Percentiles rank a stretch among this genome's conserved stretches.
Evolutionary conservation across 2,329 filamentous ascomycete species (phyloP).

Genomic region (Penicillium palitans): DNA sequence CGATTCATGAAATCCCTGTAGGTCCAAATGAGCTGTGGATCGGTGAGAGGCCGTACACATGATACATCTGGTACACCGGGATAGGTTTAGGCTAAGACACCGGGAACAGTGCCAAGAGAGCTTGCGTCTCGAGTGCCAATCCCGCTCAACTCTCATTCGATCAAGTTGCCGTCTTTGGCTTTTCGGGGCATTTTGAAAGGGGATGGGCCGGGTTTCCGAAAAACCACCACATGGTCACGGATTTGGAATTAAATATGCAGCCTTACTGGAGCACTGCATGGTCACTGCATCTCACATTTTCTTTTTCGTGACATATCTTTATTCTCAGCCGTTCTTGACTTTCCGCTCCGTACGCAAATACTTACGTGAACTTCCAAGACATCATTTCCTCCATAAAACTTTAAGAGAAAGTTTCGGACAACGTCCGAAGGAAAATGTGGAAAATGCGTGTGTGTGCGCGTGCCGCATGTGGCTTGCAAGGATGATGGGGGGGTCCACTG

Average conservation of each 20-base stretch:
- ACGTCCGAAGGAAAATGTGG: background rate
- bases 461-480: slow-evolving; percentile 1
- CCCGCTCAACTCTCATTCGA: slow-evolving; percentile 13
- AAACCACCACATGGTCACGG: background rate
- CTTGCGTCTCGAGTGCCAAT: slow-evolving; percentile 17
- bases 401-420: slow-evolving; percentile 2
- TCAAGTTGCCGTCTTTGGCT: slow-evolving; percentile 9
- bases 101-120: slow-evolving; percentile 20
- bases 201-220: background rate
- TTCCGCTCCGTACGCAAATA: background rate
- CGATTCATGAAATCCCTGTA: background rate
- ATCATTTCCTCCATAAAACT: background rate
- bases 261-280: background rate
- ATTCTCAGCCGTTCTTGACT: background rate
- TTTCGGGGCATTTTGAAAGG: background rate
- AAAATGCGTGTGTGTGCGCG: background rate
- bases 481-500: background rate
- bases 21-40: background rate
- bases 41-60: background rate
- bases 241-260: background rate
- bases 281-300: background rate
- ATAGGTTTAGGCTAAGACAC: slow-evolving; percentile 14
- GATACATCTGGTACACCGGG: slow-evolving; percentile 14
- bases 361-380: background rate
- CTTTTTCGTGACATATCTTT: background rate